Conservation (phyloP, 2,329 filamentous ascomycete species). For the Fusarium siculi region DNA sequence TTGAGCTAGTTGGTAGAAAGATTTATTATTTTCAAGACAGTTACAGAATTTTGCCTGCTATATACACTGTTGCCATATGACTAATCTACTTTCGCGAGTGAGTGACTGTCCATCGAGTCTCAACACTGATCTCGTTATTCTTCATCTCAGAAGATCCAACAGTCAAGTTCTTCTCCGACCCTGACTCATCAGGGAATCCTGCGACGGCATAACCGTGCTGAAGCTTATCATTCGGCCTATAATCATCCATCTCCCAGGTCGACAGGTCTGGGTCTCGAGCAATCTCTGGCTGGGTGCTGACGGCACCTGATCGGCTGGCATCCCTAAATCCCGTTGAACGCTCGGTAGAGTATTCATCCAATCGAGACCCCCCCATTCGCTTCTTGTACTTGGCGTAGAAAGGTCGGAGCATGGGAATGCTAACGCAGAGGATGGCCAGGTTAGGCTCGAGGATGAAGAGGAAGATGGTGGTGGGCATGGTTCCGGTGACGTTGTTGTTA, state of each 20-base stretch:
- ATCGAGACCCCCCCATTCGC: constrained; percentile 46
- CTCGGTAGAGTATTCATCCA: constrained; percentile 43
- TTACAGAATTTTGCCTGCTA: background rate
- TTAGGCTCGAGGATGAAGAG: constrained; percentile 54
- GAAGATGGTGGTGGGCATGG: constrained; percentile 53
- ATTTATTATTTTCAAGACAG: constrained; percentile 1
- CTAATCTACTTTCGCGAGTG: constrained; percentile 10
- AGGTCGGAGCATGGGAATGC: constrained; percentile 55
- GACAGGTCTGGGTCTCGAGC: constrained; percentile 21
- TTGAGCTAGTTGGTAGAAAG: background rate
- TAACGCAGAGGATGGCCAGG: constrained; percentile 55
- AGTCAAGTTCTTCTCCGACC: constrained; percentile 43
- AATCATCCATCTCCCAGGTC: constrained; percentile 43
- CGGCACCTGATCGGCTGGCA: constrained; percentile 29
- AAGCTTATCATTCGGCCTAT: constrained; percentile 21
- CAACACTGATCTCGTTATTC: constrained; percentile 34
- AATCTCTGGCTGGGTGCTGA: constrained; percentile 7
- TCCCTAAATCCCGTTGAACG: constrained; percentile 32
- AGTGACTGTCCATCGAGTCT: constrained; percentile 41
- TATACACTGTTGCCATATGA: background rate
- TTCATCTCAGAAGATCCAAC: constrained; percentile 6
- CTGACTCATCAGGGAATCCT: constrained; percentile 34
- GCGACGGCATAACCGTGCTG: constrained; percentile 20
- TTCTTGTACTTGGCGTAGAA: constrained; percentile 49
- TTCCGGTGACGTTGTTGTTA: constrained; percentile 50